Evolutionary conservation across 345 rosid species (phyloP), one percentile per base, ranked within the genome.

Genomic region (Reutealis trisperma): DNA sequence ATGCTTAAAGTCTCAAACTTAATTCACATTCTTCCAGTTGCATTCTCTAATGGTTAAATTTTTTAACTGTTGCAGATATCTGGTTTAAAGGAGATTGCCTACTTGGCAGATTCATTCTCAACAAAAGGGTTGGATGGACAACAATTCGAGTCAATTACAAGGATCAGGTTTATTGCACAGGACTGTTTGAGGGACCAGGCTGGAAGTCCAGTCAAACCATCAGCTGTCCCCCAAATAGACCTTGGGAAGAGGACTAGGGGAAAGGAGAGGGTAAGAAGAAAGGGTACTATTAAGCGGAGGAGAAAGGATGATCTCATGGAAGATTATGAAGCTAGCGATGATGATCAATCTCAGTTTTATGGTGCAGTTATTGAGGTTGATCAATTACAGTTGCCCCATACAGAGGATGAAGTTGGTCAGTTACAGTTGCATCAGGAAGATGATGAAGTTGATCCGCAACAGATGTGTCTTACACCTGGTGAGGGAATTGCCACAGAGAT

Each of bases 141-240:
- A 44, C 84, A 81, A 65, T 81, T 81, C 77, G 84, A 77, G 51
- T 81, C 81, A 25, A 81, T 81, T 70, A 74, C 81, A 6, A 81
- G 76, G 76, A 81, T 81, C 71, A 77, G 84, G 66, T 81, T 77
- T 74, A 77, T 77, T 62, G 84, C 78, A 70, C 81, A 81, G 73
- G 84, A 81, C 78, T 81, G 84, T 75, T 64, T 81, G 72, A 78
- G 78, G 81, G 81, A 78, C 63, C 84, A 77, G 69, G 42, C 57
- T 67, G 84, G 45, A 73, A 77, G 67, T 71, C 78, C 70, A 1
- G 76, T 59, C 58, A 62, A 72, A 55, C 67, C 78, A 11, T 60
- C 78, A 52, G 49, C 32, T 30, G 14, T 34, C 27, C 67, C 80
- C n/a, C 85, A 75, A 51, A 63, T 63, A 45, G 84, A 78, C 63